A percentile compares a stretch with the other conserved stretches of the same genome.
Conservation (phyloP, 768 basidiomycete genomes). For the Pleurotus ostreatus region DNA sequence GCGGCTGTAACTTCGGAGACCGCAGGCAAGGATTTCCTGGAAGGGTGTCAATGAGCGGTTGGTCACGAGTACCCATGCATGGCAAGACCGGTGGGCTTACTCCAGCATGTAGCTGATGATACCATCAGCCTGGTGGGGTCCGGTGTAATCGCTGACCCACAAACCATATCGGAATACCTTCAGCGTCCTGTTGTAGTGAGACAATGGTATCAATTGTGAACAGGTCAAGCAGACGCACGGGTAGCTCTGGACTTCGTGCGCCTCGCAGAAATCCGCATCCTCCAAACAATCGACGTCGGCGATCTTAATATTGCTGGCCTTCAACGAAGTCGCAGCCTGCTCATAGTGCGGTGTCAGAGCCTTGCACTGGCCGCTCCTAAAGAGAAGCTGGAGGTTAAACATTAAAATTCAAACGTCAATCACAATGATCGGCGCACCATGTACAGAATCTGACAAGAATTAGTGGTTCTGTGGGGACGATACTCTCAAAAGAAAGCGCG, state of each 20-base stretch:
- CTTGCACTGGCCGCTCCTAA: slow-evolving; percentile 94
- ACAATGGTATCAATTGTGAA: neutral
- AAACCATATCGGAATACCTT: slow-evolving; percentile 90
- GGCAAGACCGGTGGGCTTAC: slow-evolving; percentile 40
- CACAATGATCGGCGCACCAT: slow-evolving; percentile 43
- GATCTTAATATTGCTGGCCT: slow-evolving; percentile 83
- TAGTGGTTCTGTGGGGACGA: slow-evolving; percentile 65
- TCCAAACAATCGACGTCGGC: slow-evolving; percentile 98
- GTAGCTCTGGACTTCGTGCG: slow-evolving; percentile 58
- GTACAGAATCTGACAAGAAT: slow-evolving; percentile 95
- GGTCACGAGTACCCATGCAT: neutral
- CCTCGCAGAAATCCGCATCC: slow-evolving; percentile 85
- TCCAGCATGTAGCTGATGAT: slow-evolving; percentile 97
- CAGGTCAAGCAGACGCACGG: slow-evolving; percentile 53
- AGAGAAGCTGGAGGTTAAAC: neutral
- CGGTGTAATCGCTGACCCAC: slow-evolving; percentile 66
- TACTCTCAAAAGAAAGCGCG: slow-evolving; percentile 59
- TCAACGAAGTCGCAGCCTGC: slow-evolving; percentile 88
- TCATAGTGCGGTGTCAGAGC: slow-evolving; percentile 92
- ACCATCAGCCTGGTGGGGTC: slow-evolving; percentile 91
- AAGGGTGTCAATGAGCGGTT: slow-evolving; percentile 9
- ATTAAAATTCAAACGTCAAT: neutral
- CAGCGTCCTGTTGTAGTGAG: slow-evolving; percentile 54
- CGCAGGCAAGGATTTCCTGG: slow-evolving; percentile 87
- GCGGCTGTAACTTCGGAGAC: slow-evolving; percentile 75